Evolutionary conservation across 2,329 filamentous ascomycete species (phyloP), one percentile per base, ranked within the genome.

Genomic region (Trichophyton mentagrophytes): DNA sequence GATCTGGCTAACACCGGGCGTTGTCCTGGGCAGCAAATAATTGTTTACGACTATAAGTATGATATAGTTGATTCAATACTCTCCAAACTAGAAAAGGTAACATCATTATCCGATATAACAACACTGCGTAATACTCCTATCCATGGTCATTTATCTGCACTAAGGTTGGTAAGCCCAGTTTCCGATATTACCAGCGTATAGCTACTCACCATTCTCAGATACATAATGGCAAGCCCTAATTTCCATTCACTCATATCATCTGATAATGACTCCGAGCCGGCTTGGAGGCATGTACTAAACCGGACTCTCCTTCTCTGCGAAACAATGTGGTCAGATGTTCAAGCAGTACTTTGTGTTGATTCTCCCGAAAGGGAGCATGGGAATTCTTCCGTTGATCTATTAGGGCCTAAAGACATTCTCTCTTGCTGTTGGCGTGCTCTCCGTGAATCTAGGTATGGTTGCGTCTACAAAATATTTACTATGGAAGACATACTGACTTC

Each of bases 341-440:
- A 82, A 66, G 81, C 85, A 59, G 83, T 95, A 3, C 80, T 99
- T 0, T 99, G 93, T 68, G 87, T 95, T 64, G 93, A 96, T 73
- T 95, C 93, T 0, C 93, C 95, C 0, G 93, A 99, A 74, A 92
- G 92, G 1, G 64, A 66, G 0, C 86, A 93, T 71, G 77, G 70
- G 0, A 76, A 82, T 70, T 67, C 86, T 0, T 85, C 91, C 58
- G 88, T 92, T 27, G 72, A 89, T n/a, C 83, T 88, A 15, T 81
- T 86, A 3, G 87, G 85, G 0, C 79, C 90, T 0, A 97, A 96
- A 69, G 90, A 95, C 67, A 81, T 95, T 17, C 75, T 99, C 55
- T 97, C 92, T 65, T 99, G 93, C 72, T 96, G 90, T 64, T 99
- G 96, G 81, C 84, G 93, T 67, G 89, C 90, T 4, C 79, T 96